Evolutionary conservation across 2,329 filamentous ascomycete genomes (phyloP), one percentile per base, ranked within the genome.

Genomic region (Sporothrix luriei): DNA sequence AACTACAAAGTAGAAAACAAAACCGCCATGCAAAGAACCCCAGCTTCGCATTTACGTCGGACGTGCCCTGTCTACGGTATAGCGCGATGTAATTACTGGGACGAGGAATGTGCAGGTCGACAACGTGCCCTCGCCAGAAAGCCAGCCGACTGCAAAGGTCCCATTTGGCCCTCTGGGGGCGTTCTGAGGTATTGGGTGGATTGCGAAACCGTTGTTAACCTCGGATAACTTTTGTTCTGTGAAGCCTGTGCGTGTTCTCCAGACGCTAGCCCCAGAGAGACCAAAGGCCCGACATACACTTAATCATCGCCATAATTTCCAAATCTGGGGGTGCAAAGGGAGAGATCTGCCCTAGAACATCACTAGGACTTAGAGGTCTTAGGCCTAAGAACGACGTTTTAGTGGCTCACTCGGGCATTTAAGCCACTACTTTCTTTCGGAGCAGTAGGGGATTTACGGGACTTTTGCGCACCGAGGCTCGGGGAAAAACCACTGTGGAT

Each of bases 11-110:
- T n/a, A 11, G 24, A 64, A 26, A 49, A 21, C 49, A 38, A n/a
- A 62, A 10, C 57, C n/a, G 54, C 38, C 13, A 16, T 16, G 11
- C 14, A 57, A n/a, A 38, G 21, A 26, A 26, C 24, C 10, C 10
- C 52, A 68, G 52, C 66, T 43, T 68, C 66, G 66, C 51, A 68
- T 46, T 59, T 68, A 68, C 66, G 52, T 59, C 29, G 38, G 21
- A 40, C 40, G 49, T 19, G 49, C 19, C 21, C 3, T 24, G 10
- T 46, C 29, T 59, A 33, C 55, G 24, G 7, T 64, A 33, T 64
- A 24, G 61, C 43, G 59, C 21, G 46, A 46, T 14, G 16, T 3
- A 59, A 49, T 4, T 16, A 46, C 40, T 13, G 40, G 40, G 6
- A 19, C 43, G 19, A 14, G 13, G 19, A 19, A 16, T 33, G 7